phyloP scores from a whole-genome alignment of 2,329 filamentous ascomycete species.

The Aspergillus versicolor region DNA sequence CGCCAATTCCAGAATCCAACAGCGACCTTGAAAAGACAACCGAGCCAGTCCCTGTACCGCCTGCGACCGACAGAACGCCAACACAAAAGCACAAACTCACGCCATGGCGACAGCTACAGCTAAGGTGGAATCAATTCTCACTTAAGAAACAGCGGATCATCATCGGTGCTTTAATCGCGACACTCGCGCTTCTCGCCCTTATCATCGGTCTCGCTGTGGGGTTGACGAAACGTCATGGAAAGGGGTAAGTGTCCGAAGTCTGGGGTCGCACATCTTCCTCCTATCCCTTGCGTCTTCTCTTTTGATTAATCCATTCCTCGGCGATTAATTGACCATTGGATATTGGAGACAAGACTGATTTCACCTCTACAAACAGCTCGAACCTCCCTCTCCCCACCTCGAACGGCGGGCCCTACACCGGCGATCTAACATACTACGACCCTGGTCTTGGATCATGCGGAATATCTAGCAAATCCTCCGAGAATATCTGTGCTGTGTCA shows the following conservation, averaged over 20 bases:
- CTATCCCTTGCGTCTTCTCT: not conserved
- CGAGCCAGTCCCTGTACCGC: not conserved
- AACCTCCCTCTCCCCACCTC: slow-evolving; percentile 30
- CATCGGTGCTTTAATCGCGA: slow-evolving; percentile 11
- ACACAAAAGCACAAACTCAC: not conserved
- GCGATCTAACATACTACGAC: slow-evolving; percentile 69
- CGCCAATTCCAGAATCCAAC: not conserved
- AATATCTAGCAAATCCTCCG: slow-evolving; percentile 50
- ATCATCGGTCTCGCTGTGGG: slow-evolving; percentile 28
- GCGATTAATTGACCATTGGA: not conserved
- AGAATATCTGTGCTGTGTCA: slow-evolving; percentile 67
- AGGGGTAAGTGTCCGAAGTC: slow-evolving; percentile 11
- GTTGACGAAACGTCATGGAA: slow-evolving; percentile 18
- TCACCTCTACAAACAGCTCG: slow-evolving; percentile 3
- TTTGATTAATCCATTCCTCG: not conserved
- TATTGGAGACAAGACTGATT: not conserved
- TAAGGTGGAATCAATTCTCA: slow-evolving; percentile 8
- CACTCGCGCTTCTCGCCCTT: slow-evolving; percentile 18
- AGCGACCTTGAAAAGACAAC: slow-evolving; percentile 15
- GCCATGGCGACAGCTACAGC: slow-evolving; percentile 3
- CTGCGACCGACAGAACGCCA: not conserved
- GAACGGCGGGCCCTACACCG: slow-evolving; percentile 53
- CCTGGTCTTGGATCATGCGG: slow-evolving; percentile 71
- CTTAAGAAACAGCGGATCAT: slow-evolving; percentile 19
- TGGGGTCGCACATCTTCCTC: not conserved